These are phyloP conservation scores for Kickxella alabastrina DNA, from an alignment of 192 early-diverging fungal genomes.

Conservation along the genomic window DNA sequence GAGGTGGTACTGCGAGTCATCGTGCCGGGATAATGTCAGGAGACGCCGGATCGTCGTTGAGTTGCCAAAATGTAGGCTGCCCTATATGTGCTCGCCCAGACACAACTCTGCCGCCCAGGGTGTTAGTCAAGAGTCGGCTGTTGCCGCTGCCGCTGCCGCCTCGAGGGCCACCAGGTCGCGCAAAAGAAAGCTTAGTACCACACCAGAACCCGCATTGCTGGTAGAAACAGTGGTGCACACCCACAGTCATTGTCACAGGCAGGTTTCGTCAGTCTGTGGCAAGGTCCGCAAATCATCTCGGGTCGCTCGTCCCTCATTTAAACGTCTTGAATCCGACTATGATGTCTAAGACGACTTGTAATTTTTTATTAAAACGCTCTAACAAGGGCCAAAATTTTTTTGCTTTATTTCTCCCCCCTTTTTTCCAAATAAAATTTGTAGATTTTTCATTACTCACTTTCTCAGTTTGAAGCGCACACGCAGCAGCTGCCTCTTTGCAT, in stretches of 20 bases:
- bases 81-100: conserved; percentile 50
- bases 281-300: conserved; percentile 50
- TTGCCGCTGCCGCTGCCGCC: conserved; percentile 6
- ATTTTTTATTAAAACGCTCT: too few relatives aligned
- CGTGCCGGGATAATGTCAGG: conserved; percentile 42
- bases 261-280: background rate
- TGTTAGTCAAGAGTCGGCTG: too few relatives aligned
- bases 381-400: too few relatives aligned
- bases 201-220: conserved; percentile 16
- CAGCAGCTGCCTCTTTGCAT: too few relatives aligned
- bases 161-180: conserved; percentile 17
- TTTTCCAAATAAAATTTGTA: too few relatives aligned
- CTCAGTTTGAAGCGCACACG: too few relatives aligned
- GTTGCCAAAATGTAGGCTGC: conserved; percentile 48
- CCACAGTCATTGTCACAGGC: conserved; percentile 4
- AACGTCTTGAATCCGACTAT: conserved; percentile 37
- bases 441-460: too few relatives aligned
- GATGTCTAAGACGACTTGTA: too few relatives aligned
- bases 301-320: conserved; percentile 41
- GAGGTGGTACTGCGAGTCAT: conserved; percentile 43
- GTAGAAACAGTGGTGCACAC: background rate
- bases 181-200: conserved; percentile 27
- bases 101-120: conserved; percentile 13
- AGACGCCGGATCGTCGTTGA: conserved; percentile 46
- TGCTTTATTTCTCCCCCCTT: too few relatives aligned